phyloP scores from a whole-genome alignment of 441 rosid genomes.

The Gossypium gossypioides region DNA sequence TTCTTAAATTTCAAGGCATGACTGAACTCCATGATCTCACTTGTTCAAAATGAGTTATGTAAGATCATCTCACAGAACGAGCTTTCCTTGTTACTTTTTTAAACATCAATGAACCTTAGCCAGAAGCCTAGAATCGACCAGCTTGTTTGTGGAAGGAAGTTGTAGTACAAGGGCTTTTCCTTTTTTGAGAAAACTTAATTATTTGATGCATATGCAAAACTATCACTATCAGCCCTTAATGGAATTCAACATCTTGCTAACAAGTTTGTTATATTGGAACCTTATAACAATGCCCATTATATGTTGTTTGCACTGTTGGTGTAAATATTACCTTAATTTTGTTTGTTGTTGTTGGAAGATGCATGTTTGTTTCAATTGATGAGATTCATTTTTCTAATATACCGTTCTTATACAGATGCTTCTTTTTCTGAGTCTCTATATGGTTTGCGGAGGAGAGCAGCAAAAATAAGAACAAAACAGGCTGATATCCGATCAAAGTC shows the following conservation, averaged over 20 bases:
- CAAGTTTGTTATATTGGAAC: neutral
- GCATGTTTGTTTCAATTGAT: neutral
- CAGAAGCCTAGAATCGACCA: neutral
- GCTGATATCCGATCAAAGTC: slow-evolving; percentile 31
- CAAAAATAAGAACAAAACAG: slow-evolving; percentile 43
- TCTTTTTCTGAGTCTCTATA: slow-evolving; percentile 90
- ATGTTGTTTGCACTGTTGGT: neutral
- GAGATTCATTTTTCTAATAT: slow-evolving; percentile 6
- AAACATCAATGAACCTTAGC: neutral
- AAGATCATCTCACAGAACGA: neutral
- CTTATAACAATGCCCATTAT: neutral
- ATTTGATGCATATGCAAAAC: neutral
- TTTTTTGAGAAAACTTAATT: neutral
- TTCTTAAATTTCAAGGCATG: neutral
- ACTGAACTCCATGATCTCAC: neutral
- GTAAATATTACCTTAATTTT: neutral
- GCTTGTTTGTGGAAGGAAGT: neutral
- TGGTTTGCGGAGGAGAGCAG: slow-evolving; percentile 87
- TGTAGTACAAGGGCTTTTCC: neutral
- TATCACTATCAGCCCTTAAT: neutral
- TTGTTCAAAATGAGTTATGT: neutral
- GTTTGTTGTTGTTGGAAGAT: neutral
- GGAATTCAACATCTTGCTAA: neutral
- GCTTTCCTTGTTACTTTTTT: neutral
- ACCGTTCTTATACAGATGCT: slow-evolving; percentile 53